Percentiles rank a stretch among this genome's conserved stretches.
Evolutionary conservation across 352 stramenopile genomes (phyloP).

Genomic region (Phytophthora cactorum): DNA sequence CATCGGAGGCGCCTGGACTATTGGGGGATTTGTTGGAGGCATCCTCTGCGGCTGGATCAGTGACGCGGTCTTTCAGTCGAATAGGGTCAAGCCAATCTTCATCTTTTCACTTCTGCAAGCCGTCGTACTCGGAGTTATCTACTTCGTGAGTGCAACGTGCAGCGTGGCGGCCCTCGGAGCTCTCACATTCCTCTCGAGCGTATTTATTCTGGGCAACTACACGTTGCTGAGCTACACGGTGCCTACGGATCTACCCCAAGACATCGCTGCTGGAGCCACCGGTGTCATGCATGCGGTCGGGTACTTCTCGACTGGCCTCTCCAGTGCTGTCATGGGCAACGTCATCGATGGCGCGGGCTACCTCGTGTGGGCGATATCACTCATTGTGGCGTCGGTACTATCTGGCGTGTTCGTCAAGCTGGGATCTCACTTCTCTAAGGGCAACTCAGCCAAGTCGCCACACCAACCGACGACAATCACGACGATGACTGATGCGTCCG

Average conservation of each 20-base stretch:
- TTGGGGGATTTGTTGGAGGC: slow-evolving; percentile 74
- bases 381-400: slow-evolving; percentile 64
- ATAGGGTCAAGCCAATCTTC: slow-evolving; percentile 73
- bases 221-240: slow-evolving; percentile 80
- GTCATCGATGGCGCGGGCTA: slow-evolving; percentile 65
- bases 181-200: slow-evolving; percentile 70
- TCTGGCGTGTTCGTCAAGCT: slow-evolving; percentile 66
- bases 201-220: slow-evolving; percentile 80
- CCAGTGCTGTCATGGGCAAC: slow-evolving; percentile 67
- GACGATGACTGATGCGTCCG: slow-evolving; percentile 15
- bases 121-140: slow-evolving; percentile 59
- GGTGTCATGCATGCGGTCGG: slow-evolving; percentile 72
- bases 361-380: slow-evolving; percentile 59
- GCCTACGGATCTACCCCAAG: slow-evolving; percentile 70
- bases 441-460: slow-evolving; percentile 34
- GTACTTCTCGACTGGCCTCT: slow-evolving; percentile 76
- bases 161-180: slow-evolving; percentile 53
- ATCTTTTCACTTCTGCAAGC: slow-evolving; percentile 75
- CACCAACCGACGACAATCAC: slow-evolving; percentile 22
- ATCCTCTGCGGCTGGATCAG: slow-evolving; percentile 79
- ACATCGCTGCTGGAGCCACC: slow-evolving; percentile 68
- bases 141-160: slow-evolving; percentile 60
- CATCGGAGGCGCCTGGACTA: slow-evolving; percentile 77
- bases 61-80: slow-evolving; percentile 69
- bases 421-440: slow-evolving; percentile 60